These are phyloP conservation scores for Pelargonium cotyledonis DNA, from an alignment of 441 rosid species.

Conservation along the genomic window DNA sequence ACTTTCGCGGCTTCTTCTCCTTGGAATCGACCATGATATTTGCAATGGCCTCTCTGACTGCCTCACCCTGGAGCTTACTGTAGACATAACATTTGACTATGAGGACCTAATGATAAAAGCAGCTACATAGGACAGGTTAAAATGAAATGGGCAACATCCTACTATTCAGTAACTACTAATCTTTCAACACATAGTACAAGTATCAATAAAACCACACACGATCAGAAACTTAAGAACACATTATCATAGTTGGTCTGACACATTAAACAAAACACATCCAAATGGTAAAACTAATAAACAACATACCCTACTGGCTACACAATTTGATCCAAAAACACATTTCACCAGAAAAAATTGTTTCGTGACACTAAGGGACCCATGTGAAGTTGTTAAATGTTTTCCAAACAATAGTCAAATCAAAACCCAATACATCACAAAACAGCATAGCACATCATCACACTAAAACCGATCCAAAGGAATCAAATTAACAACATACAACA, in stretches of 20 bases:
- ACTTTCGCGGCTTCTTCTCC: constrained; percentile 60
- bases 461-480: not conserved
- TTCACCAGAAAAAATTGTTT: too few relatives aligned
- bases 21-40: constrained; percentile 38
- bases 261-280: too few relatives aligned
- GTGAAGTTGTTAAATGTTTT: too few relatives aligned
- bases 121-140: not conserved
- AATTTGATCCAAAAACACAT: too few relatives aligned
- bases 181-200: too few relatives aligned
- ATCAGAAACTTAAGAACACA: too few relatives aligned
- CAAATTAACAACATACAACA: not conserved
- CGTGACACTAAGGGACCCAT: too few relatives aligned
- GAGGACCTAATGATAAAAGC: not conserved
- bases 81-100: not conserved
- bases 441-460: not conserved
- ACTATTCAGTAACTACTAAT: not conserved
- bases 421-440: not conserved
- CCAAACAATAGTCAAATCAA: too few relatives aligned
- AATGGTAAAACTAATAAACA: too few relatives aligned
- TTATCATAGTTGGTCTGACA: too few relatives aligned
- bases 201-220: too few relatives aligned
- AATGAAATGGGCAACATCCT: not conserved
- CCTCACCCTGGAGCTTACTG: constrained; percentile 93
- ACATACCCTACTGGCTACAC: too few relatives aligned
- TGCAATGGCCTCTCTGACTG: constrained; percentile 73